These are phyloP conservation scores for Botrytis medusae DNA, from an alignment of 2,329 filamentous ascomycete species.

Conservation along the genomic window DNA sequence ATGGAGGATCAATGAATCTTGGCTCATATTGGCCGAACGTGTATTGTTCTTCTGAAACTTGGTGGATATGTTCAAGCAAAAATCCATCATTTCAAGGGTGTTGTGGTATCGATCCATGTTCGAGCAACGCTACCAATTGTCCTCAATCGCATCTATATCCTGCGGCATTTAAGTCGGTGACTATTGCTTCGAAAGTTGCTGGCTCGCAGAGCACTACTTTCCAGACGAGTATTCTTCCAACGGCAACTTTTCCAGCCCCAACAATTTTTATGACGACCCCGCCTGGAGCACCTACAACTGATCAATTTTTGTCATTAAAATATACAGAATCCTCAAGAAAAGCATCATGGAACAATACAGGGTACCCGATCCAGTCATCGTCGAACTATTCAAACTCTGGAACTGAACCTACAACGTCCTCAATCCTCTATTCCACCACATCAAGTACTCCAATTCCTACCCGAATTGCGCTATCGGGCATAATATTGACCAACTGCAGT, in stretches of 20 bases:
- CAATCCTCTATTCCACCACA: neutral
- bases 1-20: neutral
- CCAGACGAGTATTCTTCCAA: neutral
- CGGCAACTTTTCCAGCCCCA: neutral
- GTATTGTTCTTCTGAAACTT: constrained; percentile 22
- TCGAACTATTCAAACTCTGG: neutral
- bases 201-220: neutral
- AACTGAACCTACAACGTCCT: neutral
- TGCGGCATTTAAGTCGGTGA: neutral
- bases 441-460: neutral
- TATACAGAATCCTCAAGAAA: neutral
- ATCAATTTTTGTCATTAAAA: neutral
- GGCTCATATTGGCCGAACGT: constrained; percentile 27
- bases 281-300: neutral
- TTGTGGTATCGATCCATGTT: constrained; percentile 24
- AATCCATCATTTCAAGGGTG: constrained; percentile 29
- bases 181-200: neutral
- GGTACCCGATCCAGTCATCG: neutral
- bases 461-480: neutral
- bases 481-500: neutral
- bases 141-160: neutral
- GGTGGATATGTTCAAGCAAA: constrained; percentile 24
- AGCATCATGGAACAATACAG: neutral
- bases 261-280: no score
- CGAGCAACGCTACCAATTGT: neutral